Evolutionary conservation across 208 protist species (phyloP).

Genomic region (Acanthamoeba sp.): DNA sequence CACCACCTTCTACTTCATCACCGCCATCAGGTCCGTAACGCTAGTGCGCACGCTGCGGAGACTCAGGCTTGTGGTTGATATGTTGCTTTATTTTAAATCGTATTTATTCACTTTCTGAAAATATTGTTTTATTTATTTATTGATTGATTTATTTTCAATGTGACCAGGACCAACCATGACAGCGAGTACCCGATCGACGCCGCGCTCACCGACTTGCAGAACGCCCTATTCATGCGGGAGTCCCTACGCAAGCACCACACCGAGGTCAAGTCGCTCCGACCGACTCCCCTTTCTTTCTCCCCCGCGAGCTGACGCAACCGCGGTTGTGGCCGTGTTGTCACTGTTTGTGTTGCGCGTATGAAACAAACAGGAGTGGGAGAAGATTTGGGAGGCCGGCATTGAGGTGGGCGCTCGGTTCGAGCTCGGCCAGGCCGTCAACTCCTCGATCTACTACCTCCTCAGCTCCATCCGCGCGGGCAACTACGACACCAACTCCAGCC

Average conservation of each 20-base stretch:
- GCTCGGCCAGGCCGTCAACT: constrained; percentile 37
- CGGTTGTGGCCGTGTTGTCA: not conserved
- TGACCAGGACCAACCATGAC: constrained; percentile 18
- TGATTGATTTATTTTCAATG: not conserved
- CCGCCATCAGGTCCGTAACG: constrained; percentile 30
- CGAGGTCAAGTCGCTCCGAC: not conserved
- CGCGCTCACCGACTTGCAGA: constrained; percentile 1
- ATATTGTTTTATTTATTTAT: not conserved
- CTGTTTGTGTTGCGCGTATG: not conserved
- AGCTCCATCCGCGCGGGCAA: constrained; percentile 14
- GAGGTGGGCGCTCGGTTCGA: constrained; percentile 21
- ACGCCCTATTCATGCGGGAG: not conserved
- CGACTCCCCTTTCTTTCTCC: not conserved
- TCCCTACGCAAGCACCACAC: not conserved
- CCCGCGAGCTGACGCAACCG: no score
- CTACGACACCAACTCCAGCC: constrained; percentile 7
- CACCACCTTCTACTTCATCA: constrained; percentile 54
- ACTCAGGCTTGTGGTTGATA: not conserved
- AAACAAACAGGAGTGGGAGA: not conserved
- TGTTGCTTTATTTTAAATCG: not conserved
- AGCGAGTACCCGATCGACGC: not conserved
- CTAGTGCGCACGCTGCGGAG: no score
- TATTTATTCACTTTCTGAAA: not conserved
- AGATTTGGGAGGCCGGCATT: constrained; percentile 52
- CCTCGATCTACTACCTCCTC: constrained; percentile 33